Evolutionary conservation across 2,329 filamentous ascomycete species (phyloP), one percentile per base, ranked within the genome.

Genomic region (Diaporthe ilicicola): DNA sequence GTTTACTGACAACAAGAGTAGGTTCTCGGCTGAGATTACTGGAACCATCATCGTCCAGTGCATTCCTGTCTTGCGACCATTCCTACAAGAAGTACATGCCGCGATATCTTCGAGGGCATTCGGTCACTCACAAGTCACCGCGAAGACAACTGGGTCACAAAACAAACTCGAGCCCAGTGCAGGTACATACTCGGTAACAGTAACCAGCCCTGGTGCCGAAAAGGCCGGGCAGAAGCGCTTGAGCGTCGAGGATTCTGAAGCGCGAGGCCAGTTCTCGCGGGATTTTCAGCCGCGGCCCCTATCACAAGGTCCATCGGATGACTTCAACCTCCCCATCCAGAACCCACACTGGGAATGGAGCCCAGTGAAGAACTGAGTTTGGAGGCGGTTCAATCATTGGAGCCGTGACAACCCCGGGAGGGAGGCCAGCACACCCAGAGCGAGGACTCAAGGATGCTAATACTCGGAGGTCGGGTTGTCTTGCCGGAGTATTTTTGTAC

Each of bases 41-140:
- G 67, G 67, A 34, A 69, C 67, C 4, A 69, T 69, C 42, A 69
- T 69, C 32, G 67, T 69, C n/a, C 67, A 69, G 27, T 69, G 67
- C 22, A 55, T 69, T 8, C 67, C 67, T 10, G 56, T 69, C n/a
- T 50, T 69, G 29, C 67, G 67, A 19, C 67, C 67, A 2, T 69
- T 69, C 67, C 24, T 69, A 7, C 54, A 61, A 22, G 67, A 69
- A 9, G 53, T 61, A 13, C 44, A 56, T 17, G 42, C 66, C 22
- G 42, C 53, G 10, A 48, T 68, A 32, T 48, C 51, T 12, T 61
- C 53, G 2, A 46, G 22, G 44, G 50, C 44, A 24, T 64, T 64
- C 44, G 29, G 44, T 13, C 44, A 48, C 42, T 62, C 59, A 22
- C 22, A 39, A 34, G 5, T 8, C 12, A 64, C 48, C 59, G 42